A percentile compares a stretch with the other conserved stretches of the same genome.
Evolutionary conservation across 2,329 filamentous ascomycete genomes (phyloP).

Genomic region (Teratosphaeria destructans): DNA sequence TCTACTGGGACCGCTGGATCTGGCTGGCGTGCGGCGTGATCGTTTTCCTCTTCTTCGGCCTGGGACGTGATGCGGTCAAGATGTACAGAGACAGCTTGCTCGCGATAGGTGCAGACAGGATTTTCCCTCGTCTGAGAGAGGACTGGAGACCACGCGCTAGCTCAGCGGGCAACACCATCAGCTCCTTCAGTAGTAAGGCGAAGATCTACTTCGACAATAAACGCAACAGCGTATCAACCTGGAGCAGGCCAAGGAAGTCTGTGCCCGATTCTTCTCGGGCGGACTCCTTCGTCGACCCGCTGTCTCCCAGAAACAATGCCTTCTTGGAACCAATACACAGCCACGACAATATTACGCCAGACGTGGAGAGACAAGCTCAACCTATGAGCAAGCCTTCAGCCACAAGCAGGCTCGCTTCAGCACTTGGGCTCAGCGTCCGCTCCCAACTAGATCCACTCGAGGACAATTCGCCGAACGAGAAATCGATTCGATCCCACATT

Average conservation of each 20-base stretch:
- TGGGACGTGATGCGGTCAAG: conserved; percentile 48
- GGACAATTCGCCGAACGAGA: not conserved
- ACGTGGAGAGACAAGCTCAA: not conserved
- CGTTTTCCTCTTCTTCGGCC: conserved; percentile 55
- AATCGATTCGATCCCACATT: conserved; percentile 6
- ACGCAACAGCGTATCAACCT: conserved; percentile 3
- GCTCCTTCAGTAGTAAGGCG: conserved; percentile 18
- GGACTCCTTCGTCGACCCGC: conserved; percentile 5
- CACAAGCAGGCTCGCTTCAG: not conserved
- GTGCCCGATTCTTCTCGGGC: not conserved
- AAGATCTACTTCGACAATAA: conserved; percentile 12
- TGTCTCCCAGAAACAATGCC: conserved; percentile 12
- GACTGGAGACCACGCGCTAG: conserved; percentile 1
- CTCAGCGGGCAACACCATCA: conserved; percentile 8
- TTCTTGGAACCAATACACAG: conserved; percentile 15
- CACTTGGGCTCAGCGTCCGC: not conserved
- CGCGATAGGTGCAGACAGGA: conserved; percentile 29
- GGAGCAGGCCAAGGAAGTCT: not conserved
- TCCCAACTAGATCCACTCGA: not conserved
- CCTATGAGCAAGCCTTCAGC: not conserved
- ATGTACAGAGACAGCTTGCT: conserved; percentile 42
- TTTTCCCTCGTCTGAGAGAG: conserved; percentile 13
- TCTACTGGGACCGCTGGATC: conserved; percentile 49
- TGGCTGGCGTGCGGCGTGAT: conserved; percentile 44
- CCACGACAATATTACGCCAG: not conserved